Conservation (phyloP, 148 eudicot genomes). For the Polygonum aviculare region DNA sequence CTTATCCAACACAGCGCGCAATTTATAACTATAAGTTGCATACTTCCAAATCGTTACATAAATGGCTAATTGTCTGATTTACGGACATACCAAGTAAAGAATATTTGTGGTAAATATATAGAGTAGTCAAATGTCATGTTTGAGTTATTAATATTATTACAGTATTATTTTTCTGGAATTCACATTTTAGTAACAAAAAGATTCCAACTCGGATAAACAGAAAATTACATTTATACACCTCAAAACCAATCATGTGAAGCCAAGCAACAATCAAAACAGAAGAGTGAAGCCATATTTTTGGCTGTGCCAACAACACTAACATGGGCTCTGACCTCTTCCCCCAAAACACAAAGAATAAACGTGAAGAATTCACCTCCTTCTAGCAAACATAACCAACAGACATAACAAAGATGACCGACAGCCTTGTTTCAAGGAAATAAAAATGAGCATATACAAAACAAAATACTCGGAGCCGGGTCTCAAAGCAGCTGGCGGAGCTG, state of each 20-base stretch:
- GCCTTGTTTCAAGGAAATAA: background rate
- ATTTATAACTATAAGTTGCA: too few species aligned
- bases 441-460: slow-evolving; percentile 1
- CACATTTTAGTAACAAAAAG: background rate
- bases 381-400: background rate
- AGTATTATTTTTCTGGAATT: background rate
- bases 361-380: background rate
- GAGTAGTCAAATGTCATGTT: too few species aligned
- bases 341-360: background rate
- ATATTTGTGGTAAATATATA: too few species aligned
- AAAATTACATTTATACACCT: slow-evolving; percentile 6
- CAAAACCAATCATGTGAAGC: background rate
- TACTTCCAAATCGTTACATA: too few species aligned
- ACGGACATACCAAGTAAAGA: too few species aligned
- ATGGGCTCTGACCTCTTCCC: background rate
- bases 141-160: too few species aligned
- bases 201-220: background rate
- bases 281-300: background rate
- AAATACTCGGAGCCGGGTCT: slow-evolving; percentile 14
- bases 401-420: background rate
- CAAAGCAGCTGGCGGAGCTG: slow-evolving; percentile 68
- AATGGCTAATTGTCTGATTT: too few species aligned
- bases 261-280: background rate
- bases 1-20: too few species aligned
- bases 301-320: background rate